Evolutionary conservation across 2,329 filamentous ascomycete genomes (phyloP).

Genomic region (Lachnellula cervina): DNA sequence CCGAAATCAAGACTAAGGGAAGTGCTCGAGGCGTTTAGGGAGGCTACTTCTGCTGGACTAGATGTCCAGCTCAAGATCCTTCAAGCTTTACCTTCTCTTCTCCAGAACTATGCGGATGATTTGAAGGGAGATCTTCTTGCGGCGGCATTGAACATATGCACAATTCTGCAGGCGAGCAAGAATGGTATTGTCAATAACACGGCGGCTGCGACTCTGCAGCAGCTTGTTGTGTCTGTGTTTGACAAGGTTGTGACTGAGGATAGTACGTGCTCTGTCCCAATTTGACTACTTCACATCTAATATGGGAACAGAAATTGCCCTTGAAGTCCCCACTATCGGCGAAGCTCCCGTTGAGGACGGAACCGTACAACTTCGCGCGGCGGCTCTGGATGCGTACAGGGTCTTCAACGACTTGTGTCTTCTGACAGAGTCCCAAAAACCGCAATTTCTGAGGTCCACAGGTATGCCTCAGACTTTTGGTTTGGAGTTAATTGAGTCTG

Average conservation of each 20-base stretch:
- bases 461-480: conserved; percentile 77
- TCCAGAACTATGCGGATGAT: conserved; percentile 85
- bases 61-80: conserved; percentile 96
- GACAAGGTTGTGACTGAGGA: conserved; percentile 86
- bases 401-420: conserved; percentile 88
- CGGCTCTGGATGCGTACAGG: conserved; percentile 79
- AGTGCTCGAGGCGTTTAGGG: conserved; percentile 80
- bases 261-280: conserved; percentile 44
- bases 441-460: conserved; percentile 76
- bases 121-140: conserved; percentile 77
- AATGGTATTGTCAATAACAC: conserved; percentile 93
- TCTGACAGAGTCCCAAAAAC: conserved; percentile 76
- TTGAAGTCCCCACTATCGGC: conserved; percentile 54
- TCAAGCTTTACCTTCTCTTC: conserved; percentile 80
- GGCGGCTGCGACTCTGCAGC: conserved; percentile 91
- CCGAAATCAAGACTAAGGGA: conserved; percentile 76
- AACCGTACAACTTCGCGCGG: conserved; percentile 61
- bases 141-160: conserved; percentile 83
- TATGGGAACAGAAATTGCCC: conserved; percentile 25
- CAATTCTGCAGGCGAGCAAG: conserved; percentile 84
- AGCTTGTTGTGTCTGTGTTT: conserved; percentile 87
- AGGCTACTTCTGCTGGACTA: conserved; percentile 72
- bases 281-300: conserved; percentile 19
- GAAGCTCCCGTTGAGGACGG: conserved; percentile 65
- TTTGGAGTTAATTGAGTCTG: conserved; percentile 85